phyloP scores from a whole-genome alignment of 78 protist genomes.

The Emiliania huxleyi region DNA sequence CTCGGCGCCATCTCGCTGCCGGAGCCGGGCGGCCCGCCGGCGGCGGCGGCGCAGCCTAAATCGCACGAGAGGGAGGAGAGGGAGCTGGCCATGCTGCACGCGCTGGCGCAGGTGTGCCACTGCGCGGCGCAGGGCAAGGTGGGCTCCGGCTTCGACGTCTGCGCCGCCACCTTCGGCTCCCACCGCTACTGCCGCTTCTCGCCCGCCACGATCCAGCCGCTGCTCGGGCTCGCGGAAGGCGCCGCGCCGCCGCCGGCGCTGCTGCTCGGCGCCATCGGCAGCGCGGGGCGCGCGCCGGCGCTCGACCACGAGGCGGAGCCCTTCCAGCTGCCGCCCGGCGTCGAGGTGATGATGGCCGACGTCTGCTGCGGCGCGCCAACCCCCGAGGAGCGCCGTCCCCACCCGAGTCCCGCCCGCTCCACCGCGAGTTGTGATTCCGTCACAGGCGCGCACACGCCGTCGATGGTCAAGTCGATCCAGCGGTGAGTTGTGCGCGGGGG shows the following conservation, averaged over 20 bases:
- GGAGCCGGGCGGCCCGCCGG: background rate
- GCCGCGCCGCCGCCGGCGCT: background rate
- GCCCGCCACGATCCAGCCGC: background rate
- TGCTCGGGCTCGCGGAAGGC: background rate
- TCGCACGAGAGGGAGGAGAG: no score
- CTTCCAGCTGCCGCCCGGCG: conserved; percentile 60
- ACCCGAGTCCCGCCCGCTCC: no score
- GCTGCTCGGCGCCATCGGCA: background rate
- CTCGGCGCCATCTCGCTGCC: background rate
- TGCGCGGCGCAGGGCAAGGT: conserved; percentile 82
- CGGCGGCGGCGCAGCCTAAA: background rate
- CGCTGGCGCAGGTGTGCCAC: conserved; percentile 77
- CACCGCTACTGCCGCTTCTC: conserved; percentile 53
- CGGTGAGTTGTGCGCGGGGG: no score
- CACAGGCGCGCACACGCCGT: no score
- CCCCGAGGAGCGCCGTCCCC: no score
- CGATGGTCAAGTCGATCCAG: background rate
- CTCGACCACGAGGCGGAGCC: conserved; percentile 49
- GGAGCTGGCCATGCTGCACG: conserved; percentile 48
- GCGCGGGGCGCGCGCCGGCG: background rate
- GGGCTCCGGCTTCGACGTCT: conserved; percentile 85
- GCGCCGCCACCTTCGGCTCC: conserved; percentile 74
- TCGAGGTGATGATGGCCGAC: conserved; percentile 71
- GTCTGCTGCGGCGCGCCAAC: conserved; percentile 31
- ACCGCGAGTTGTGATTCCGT: no score